Conservation (phyloP, 495 filamentous ascomycete species). For the Hypoxylon rickii region DNA sequence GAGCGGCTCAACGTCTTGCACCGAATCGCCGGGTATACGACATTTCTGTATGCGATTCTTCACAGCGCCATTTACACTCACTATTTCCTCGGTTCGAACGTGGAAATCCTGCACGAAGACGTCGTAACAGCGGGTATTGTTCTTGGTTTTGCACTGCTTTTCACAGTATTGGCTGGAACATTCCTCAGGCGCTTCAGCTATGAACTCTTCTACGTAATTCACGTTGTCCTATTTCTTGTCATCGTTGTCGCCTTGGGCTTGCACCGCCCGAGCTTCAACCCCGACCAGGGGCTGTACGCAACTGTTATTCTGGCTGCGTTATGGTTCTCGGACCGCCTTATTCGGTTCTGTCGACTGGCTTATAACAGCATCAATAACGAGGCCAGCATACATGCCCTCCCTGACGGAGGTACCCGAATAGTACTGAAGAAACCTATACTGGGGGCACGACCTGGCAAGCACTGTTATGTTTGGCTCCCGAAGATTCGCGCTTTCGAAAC, state of each 20-base stretch:
- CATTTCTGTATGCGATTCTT: conserved; percentile 48
- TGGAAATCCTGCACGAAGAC: conserved; percentile 41
- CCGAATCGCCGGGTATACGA: conserved; percentile 60
- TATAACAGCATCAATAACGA: conserved; percentile 60
- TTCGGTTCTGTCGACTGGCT: conserved; percentile 51
- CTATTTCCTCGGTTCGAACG: conserved; percentile 39
- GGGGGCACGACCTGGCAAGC: conserved; percentile 57
- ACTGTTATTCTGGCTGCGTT: conserved; percentile 51
- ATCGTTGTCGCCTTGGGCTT: conserved; percentile 55
- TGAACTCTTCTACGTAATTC: conserved; percentile 63
- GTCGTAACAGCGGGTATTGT: conserved; percentile 53
- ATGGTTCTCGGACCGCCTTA: conserved; percentile 57
- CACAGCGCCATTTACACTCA: conserved; percentile 51
- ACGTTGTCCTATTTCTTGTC: conserved; percentile 56
- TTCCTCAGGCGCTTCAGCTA: conserved; percentile 55
- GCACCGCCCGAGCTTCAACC: conserved; percentile 55
- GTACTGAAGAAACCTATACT: conserved; percentile 53
- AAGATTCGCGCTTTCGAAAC: conserved; percentile 60
- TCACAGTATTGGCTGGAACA: conserved; percentile 43
- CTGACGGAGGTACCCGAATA: conserved; percentile 60
- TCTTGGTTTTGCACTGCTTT: conserved; percentile 52
- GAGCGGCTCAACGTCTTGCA: conserved; percentile 65
- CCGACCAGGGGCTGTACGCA: conserved; percentile 45
- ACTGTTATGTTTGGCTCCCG: conserved; percentile 65
- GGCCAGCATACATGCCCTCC: conserved; percentile 58